A percentile compares a stretch with the other conserved stretches of the same genome.
Conservation (phyloP, 2,329 filamentous ascomycete species). For the Penicillium sp. region DNA sequence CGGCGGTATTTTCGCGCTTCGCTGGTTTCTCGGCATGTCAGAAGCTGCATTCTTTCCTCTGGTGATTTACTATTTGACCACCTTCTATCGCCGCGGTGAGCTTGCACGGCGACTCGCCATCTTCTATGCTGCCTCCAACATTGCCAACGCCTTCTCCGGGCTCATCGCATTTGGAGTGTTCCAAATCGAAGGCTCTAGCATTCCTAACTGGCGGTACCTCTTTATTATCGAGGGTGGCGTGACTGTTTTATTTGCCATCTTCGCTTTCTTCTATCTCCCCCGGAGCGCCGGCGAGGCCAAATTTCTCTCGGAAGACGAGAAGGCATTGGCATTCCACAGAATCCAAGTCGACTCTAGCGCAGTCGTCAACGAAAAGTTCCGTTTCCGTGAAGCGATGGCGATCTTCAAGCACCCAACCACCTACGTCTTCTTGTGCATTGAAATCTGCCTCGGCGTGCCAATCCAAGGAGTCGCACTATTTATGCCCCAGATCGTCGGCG, state of each 20-base stretch:
- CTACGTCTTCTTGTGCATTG: conserved; percentile 52
- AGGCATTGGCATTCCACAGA: conserved; percentile 62
- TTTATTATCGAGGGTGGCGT: conserved; percentile 54
- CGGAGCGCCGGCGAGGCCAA: conserved; percentile 56
- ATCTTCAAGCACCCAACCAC: conserved; percentile 52
- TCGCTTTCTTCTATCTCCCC: conserved; percentile 66
- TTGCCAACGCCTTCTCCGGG: conserved; percentile 62
- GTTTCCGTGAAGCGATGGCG: conserved; percentile 46
- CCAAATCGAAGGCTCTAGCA: conserved; percentile 47
- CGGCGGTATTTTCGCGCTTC: conserved; percentile 58
- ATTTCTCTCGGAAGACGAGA: conserved; percentile 63
- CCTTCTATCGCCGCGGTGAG: conserved; percentile 66
- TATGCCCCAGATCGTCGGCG: conserved; percentile 52
- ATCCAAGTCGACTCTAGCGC: conserved; percentile 70
- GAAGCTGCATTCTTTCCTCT: conserved; percentile 65
- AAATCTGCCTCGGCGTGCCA: conserved; percentile 56
- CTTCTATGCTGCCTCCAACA: conserved; percentile 70
- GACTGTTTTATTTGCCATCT: conserved; percentile 56
- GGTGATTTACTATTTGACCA: conserved; percentile 59
- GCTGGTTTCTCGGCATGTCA: conserved; percentile 65
- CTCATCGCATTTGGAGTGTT: conserved; percentile 58
- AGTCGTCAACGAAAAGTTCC: conserved; percentile 53
- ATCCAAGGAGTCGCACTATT: conserved; percentile 54
- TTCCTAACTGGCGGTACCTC: conserved; percentile 50
- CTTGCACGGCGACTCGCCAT: conserved; percentile 63